A percentile compares a stretch with the other conserved stretches of the same genome.
phyloP scores from a whole-genome alignment of 2,329 filamentous ascomycete genomes.

The Penicillium polonicum region DNA sequence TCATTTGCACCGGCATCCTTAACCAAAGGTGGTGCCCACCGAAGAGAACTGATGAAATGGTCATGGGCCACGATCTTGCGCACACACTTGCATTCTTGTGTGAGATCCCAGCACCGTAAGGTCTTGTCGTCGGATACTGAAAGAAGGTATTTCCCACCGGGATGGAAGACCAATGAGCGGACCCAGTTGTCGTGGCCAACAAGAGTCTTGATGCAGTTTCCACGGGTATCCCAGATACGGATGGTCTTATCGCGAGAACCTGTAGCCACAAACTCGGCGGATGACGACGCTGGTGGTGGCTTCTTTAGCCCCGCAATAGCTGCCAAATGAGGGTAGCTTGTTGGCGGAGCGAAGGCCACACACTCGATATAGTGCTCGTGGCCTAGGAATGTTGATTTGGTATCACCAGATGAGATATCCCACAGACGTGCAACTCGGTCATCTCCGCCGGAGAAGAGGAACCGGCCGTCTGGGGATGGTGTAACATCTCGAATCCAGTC shows the following conservation, averaged over 20 bases:
- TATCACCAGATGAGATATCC: conserved; percentile 75
- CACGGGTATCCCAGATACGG: conserved; percentile 81
- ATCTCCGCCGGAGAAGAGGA: conserved; percentile 76
- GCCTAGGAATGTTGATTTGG: conserved; percentile 75
- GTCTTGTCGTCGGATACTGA: conserved; percentile 89
- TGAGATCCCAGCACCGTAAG: conserved; percentile 88
- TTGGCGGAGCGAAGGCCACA: conserved; percentile 77
- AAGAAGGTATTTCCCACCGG: conserved; percentile 84
- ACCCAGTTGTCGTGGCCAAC: conserved; percentile 95
- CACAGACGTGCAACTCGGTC: conserved; percentile 80
- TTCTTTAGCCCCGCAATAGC: conserved; percentile 79
- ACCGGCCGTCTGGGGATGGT: conserved; percentile 79
- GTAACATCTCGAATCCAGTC: conserved; percentile 91
- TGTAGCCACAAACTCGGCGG: conserved; percentile 85
- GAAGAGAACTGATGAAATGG: conserved; percentile 80
- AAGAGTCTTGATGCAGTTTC: conserved; percentile 79
- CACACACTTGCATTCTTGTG: conserved; percentile 86
- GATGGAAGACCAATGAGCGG: conserved; percentile 80
- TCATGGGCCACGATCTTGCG: conserved; percentile 74
- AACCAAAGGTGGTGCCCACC: conserved; percentile 67
- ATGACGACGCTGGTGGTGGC: conserved; percentile 68
- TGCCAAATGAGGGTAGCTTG: conserved; percentile 75
- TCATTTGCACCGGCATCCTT: conserved; percentile 20
- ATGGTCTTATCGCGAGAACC: conserved; percentile 89
- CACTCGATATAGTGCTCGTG: conserved; percentile 87